Base-by-base conservation (phyloP, 495 filamentous ascomycete genomes). In the Platismatia glauca region DNA sequence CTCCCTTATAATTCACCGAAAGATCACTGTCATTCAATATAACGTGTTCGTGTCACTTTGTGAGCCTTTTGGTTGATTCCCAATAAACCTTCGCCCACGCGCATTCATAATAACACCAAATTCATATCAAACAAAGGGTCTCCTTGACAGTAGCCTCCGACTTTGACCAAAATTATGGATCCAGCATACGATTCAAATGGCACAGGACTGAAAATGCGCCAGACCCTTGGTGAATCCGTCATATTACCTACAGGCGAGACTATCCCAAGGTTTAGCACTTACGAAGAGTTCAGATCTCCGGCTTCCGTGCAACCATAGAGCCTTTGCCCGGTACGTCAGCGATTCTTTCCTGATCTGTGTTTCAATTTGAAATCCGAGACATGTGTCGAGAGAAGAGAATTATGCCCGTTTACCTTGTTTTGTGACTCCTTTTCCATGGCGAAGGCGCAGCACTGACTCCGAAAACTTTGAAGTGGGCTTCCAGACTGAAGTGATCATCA, bases 301-400 rank as follows among this genome's bases (percentile, higher is more conserved):
- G 43, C 48, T 64, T 64, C 31, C 62, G 57, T 15, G 24, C 31
- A 16, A 64, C 60, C 87, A 73, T 63, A 84, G 77, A 65, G 77
- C 73, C 56, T 84, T 68, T 55, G 68, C 64, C 52, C 16, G n/a
- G n/a, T n/a, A n/a, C n/a, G n/a, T n/a, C n/a, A n/a, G n/a, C n/a
- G n/a, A n/a, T n/a, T n/a, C n/a, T n/a, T n/a, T n/a, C n/a, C n/a
- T n/a, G n/a, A n/a, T n/a, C n/a, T n/a, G n/a, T n/a, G n/a, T n/a
- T n/a, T n/a, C n/a, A n/a, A n/a, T n/a, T n/a, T n/a, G n/a, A n/a
- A n/a, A n/a, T n/a, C n/a, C n/a, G n/a, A n/a, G n/a, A n/a, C n/a
- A n/a, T n/a, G n/a, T n/a, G n/a, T n/a, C n/a, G n/a, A n/a, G n/a
- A n/a, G n/a, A n/a, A n/a, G n/a, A n/a, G n/a, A n/a, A n/a, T n/a